Evolutionary conservation across 2,329 filamentous ascomycete species (phyloP), one percentile per base, ranked within the genome.

Genomic region (Blumeriella jaapii): DNA sequence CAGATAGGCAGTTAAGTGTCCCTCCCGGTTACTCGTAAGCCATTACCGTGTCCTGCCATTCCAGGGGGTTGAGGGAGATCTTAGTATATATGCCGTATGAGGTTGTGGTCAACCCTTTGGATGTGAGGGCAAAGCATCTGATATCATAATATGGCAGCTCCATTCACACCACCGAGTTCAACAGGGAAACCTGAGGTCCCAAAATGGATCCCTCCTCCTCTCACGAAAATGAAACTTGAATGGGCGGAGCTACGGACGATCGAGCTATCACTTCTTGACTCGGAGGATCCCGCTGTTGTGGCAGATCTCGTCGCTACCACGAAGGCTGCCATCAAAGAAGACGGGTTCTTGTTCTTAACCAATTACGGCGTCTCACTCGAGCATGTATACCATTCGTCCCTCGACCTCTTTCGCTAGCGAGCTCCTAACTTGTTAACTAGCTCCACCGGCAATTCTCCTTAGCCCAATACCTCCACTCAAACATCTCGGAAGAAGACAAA

Each of bases 361-460:
- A 65, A 69, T 46, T 69, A 69, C 38, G 67, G 66, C n/a, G 50
- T 69, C 12, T 67, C 63, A 2, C 41, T 68, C 5, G 63, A 47
- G 27, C 55, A 65, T 55, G 58, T 68, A 36, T 25, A 7, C 3
- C 8, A 13, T 9, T 9, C 4, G 13, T 5, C 13, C 8, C 13
- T 13, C 13, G 2, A n/a, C 26, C 16, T 11, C 10, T 15, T 5
- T 31, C 16, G 4, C 13, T 12, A 17, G n/a, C 11, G 4, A 2
- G 11, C 17, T 33, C 5, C 16, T 28, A n/a, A 37, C 18, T 5
- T 19, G 14, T 22, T 14, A n/a, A 6, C 20, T 18, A 44, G 42
- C 36, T 45, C 9, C 64, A 68, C 45, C 62, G 65, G 14, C 65
- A 69, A 40, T 69, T 69, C 34, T 55, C 57, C 11, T 50, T 69